Base-by-base conservation (phyloP, 306 rosid species). In the Vigna trinervia region DNA sequence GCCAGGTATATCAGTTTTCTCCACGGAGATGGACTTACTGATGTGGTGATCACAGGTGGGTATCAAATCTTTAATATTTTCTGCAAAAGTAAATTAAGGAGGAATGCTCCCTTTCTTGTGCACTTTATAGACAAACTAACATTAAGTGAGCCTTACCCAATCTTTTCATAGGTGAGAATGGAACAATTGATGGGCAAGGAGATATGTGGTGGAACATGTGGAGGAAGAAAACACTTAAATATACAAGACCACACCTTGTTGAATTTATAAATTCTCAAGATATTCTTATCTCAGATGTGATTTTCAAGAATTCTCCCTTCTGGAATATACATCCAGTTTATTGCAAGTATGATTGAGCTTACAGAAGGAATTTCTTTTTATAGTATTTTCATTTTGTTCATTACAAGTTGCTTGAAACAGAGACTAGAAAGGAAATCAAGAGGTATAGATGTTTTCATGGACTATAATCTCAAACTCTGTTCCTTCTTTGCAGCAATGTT, bases 311-410 rank as follows among this genome's bases (percentile, higher is more conserved):
- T 80, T 92, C 99, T 36, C 97, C 99, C 60, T 91, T 96, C 84
- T 90, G 99, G 99, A 96, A 96, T 85, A 86, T 92, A 68, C 97
- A 96, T 80, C 99, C 97, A 56, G 97, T 92, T 84, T 96, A 96
- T 75, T 83, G 94, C 96, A 91, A 92, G 97, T 95, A 89, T 78
- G 63, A 23, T 56, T 11, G 26, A 6, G 57, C 62, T 32, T 43
- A 58, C 54, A n/a, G 20, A 61, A 22, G 57, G 8, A 34, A 14
- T 47, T 28, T 19, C 15, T 22, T 9, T 15, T 64, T 5, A 6
- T 12, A 52, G 28, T 50, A 12, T 75, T 58, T 50, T 66, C 30
- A 50, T 36, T 57, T 70, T 71, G 39, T 54, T 66, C 14, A 51
- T 45, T 62, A 41, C 34, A 39, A 46, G 34, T 38, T 50, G 41